Base-by-base conservation (phyloP, 768 basidiomycete species). In the Amanita fuliginea region DNA sequence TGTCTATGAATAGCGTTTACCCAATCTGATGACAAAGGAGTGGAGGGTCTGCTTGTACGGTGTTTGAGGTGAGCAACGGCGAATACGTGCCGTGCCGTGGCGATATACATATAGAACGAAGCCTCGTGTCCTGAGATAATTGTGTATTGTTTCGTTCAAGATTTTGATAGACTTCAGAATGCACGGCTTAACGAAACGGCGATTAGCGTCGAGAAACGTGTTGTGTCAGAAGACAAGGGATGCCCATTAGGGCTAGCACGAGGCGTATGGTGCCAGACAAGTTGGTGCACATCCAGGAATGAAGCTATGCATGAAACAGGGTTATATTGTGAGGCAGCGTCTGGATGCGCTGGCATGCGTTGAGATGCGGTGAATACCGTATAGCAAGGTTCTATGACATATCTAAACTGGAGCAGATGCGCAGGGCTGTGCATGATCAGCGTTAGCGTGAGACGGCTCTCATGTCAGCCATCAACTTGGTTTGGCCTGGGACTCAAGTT, bases 401-500 rank as follows among this genome's bases (percentile, higher is more conserved):
- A 40, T 40, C 39, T 39, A 39, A 39, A 3, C 26, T 18, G 37
- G 37, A 39, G 37, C 18, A n/a, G 8, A 11, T 21, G 42, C 42
- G 42, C 42, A 43, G 42, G 42, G 42, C 42, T 26, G 37, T 22
- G 46, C 26, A 36, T 28, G 46, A 39, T 36, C 34, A 37, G 36
- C 46, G 21, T 40, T 47, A 47, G 46, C 46, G 46, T 47, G 46
- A 26, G 46, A 47, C 3, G 36, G 24, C 42, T 43, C 42, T 39
- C 46, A 34, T 47, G 46, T 36, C n/a, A 14, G 30, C 44, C 44
- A 46, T 33, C 33, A 46, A 28, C 7, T 14, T 28, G 42, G 42
- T 43, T 43, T 16, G 42, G 39, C 24, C 42, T 26, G 42, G 6
- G 22, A 18, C 18, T 4, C 22, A 2, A 24, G 45, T 8, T 2